Evolutionary conservation across 768 basidiomycete genomes (phyloP).

Genomic region (Lactifluus pinguis): DNA sequence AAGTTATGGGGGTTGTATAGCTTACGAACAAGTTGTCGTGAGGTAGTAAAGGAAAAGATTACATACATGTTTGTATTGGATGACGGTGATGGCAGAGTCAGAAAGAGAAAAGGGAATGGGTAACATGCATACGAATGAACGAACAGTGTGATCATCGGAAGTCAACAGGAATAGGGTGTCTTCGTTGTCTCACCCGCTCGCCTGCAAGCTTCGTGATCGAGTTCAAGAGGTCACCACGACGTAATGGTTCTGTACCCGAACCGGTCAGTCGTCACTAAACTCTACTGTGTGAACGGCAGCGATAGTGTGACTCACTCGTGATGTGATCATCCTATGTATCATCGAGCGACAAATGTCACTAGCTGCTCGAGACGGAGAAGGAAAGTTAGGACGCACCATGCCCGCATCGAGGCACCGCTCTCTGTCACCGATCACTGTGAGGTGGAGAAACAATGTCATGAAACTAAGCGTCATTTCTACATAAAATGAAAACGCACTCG

Average conservation of each 20-base stretch:
- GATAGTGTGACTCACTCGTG: conserved; percentile 46
- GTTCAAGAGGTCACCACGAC: conserved; percentile 71
- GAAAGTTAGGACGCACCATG: conserved; percentile 31
- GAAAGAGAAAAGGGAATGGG: neutral
- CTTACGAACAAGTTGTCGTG: neutral
- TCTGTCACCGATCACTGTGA: conserved; percentile 78
- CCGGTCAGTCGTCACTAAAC: neutral
- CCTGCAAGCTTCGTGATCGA: conserved; percentile 74
- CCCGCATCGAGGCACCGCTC: conserved; percentile 71
- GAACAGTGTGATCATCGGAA: neutral
- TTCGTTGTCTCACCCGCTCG: conserved; percentile 35
- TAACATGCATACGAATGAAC: neutral
- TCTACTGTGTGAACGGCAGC: neutral
- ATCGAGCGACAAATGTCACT: neutral
- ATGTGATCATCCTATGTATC: conserved; percentile 58
- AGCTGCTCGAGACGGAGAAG: neutral
- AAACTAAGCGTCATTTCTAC: neutral
- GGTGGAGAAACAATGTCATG: neutral
- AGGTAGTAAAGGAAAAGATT: neutral
- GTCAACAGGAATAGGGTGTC: conserved; percentile 5
- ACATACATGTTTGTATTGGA: neutral
- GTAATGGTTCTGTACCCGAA: conserved; percentile 51
- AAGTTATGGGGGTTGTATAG: neutral
- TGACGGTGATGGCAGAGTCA: neutral
- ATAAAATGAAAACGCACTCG: conserved; percentile 52